A percentile compares a stretch with the other conserved stretches of the same genome.
phyloP scores from a whole-genome alignment of 2,329 filamentous ascomycete genomes.

The Ophiocordyceps australis region DNA sequence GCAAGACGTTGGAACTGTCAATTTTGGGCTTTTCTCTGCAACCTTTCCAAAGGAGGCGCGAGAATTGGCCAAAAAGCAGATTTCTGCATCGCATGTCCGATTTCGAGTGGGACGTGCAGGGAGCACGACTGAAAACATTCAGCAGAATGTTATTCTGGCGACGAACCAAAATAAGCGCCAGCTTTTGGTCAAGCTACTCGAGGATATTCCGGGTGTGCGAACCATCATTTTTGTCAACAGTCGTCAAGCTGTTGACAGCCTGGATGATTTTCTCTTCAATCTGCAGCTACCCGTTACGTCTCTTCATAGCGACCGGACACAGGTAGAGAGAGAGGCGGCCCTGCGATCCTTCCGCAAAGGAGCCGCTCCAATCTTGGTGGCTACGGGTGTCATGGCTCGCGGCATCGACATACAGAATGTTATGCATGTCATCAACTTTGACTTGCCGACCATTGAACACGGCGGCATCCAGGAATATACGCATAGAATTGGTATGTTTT shows the following conservation, averaged over 20 bases:
- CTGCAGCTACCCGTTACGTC: constrained; percentile 64
- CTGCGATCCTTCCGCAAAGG: constrained; percentile 71
- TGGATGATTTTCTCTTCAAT: constrained; percentile 83
- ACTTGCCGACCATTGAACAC: constrained; percentile 54
- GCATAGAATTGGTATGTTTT: constrained; percentile 67
- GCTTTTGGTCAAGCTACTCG: constrained; percentile 54
- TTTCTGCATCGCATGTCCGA: constrained; percentile 56
- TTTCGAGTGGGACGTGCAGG: constrained; percentile 80
- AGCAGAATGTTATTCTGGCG: constrained; percentile 54
- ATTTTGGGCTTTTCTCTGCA: constrained; percentile 77
- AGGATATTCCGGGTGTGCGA: constrained; percentile 50
- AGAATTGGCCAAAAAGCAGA: constrained; percentile 56
- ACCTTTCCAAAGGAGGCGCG: constrained; percentile 76
- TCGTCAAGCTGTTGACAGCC: constrained; percentile 57
- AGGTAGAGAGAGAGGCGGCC: constrained; percentile 81
- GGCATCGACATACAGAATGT: constrained; percentile 81
- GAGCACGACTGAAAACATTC: constrained; percentile 66
- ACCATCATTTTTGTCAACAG: constrained; percentile 85
- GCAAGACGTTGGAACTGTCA: constrained; percentile 52
- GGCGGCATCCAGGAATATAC: constrained; percentile 91
- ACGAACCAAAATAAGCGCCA: constrained; percentile 50
- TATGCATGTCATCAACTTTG: constrained; percentile 85
- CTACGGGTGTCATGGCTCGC: constrained; percentile 73
- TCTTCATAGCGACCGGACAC: constrained; percentile 74
- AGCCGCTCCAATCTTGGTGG: constrained; percentile 59